These are phyloP conservation scores for Fusarium pseudonygamai DNA, from an alignment of 2,329 filamentous ascomycete genomes.

Conservation along the genomic window DNA sequence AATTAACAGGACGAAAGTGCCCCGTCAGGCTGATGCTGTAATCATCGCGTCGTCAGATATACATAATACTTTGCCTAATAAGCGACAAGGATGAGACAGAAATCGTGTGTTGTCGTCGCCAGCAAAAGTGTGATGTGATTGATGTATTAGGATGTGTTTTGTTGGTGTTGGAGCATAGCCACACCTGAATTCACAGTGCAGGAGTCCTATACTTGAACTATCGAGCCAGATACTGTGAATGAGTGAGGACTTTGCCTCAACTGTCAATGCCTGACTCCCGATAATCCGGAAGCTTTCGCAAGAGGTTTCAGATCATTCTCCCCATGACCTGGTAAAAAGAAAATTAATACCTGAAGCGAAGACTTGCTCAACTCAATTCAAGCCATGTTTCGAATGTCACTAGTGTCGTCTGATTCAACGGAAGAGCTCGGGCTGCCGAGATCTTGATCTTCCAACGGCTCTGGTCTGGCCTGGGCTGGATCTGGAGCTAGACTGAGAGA, in stretches of 20 bases:
- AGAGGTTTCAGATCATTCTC: not conserved
- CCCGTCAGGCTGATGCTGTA: not conserved
- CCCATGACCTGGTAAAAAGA: not conserved
- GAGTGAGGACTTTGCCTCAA: not conserved
- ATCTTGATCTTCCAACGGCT: constrained; percentile 11
- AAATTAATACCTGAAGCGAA: constrained; percentile 1
- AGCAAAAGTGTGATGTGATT: not conserved
- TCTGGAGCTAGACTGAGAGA: constrained; percentile 18
- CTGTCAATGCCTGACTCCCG: not conserved
- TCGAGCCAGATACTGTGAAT: not conserved
- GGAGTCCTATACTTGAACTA: not conserved
- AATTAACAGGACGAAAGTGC: not conserved
- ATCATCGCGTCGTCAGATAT: not conserved
- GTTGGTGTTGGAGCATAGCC: not conserved
- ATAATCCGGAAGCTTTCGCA: not conserved
- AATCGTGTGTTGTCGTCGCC: not conserved
- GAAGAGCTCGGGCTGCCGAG: constrained; percentile 9
- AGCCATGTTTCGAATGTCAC: constrained; percentile 10
- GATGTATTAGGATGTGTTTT: not conserved
- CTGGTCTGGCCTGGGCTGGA: constrained; percentile 3
- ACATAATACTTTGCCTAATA: not conserved
- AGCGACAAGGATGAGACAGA: not conserved
- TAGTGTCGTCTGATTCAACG: constrained; percentile 10
- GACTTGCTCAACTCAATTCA: constrained; percentile 1
- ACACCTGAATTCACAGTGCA: not conserved